phyloP scores from a whole-genome alignment of 2,329 filamentous ascomycete genomes.

The Kalmusia sp. region DNA sequence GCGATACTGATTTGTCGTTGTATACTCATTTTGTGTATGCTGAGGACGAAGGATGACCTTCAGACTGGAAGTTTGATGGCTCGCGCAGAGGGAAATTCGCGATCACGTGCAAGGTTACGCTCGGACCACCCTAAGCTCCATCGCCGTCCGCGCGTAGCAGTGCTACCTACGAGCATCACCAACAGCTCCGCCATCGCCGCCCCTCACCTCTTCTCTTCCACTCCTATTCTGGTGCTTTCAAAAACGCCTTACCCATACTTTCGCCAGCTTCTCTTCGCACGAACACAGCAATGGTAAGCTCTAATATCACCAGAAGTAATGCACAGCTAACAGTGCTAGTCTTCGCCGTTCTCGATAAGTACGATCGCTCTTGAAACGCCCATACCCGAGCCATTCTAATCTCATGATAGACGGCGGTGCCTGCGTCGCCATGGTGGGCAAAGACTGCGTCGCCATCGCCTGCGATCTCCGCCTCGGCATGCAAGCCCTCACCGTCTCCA shows the following conservation, averaged over 20 bases:
- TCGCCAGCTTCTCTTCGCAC: constrained; percentile 9
- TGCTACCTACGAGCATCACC: constrained; percentile 28
- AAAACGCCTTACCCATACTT: not conserved
- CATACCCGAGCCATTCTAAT: constrained; percentile 18
- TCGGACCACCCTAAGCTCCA: constrained; percentile 3
- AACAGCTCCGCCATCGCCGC: constrained; percentile 20
- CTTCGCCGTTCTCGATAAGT: constrained; percentile 97
- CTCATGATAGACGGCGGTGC: constrained; percentile 79
- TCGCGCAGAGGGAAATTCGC: constrained; percentile 15
- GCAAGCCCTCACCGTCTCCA: constrained; percentile 95
- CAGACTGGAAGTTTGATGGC: constrained; percentile 1
- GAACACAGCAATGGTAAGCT: constrained; percentile 48
- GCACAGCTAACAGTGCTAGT: constrained; percentile 61
- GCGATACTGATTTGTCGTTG: constrained; percentile 62
- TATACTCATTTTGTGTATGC: constrained; percentile 30
- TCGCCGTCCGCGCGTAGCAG: constrained; percentile 9
- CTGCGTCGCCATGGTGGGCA: constrained; percentile 98
- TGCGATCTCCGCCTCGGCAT: constrained; percentile 98
- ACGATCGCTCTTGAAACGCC: constrained; percentile 34
- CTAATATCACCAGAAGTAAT: constrained; percentile 7
- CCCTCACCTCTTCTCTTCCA: constrained; percentile 9
- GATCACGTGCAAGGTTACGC: constrained; percentile 17
- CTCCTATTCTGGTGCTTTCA: constrained; percentile 1
- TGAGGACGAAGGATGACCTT: constrained; percentile 9
- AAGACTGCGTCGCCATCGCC: constrained; percentile 99